A percentile compares a stretch with the other conserved stretches of the same genome.
These are phyloP conservation scores for Coccinonectria pachysandricola DNA, from an alignment of 2,329 filamentous ascomycete species.

Conservation along the genomic window DNA sequence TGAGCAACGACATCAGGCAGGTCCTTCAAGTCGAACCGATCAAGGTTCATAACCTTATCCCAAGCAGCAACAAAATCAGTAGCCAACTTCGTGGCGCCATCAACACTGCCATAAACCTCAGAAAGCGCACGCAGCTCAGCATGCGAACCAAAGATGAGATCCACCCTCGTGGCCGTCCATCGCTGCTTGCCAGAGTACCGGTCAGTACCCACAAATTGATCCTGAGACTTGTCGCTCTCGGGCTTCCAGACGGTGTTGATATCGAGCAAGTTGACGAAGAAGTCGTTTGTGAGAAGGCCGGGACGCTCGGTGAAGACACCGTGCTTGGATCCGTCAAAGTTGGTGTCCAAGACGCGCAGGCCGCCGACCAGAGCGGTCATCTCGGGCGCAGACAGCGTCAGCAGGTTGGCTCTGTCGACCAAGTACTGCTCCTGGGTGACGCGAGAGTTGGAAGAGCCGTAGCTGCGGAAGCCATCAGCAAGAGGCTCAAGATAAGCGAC, in stretches of 20 bases:
- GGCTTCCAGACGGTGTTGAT: constrained; percentile 51
- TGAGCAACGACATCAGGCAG: too few relatives aligned
- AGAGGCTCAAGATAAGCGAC: constrained; percentile 57
- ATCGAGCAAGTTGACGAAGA: constrained; percentile 72
- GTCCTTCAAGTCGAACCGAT: constrained; percentile 49
- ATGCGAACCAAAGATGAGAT: constrained; percentile 65
- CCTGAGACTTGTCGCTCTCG: constrained; percentile 32
- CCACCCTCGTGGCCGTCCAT: constrained; percentile 59
- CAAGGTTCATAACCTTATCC: constrained; percentile 65
- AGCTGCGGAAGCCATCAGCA: constrained; percentile 74
- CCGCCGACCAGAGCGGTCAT: constrained; percentile 62
- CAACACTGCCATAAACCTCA: constrained; percentile 57
- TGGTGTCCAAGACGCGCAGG: constrained; percentile 57
- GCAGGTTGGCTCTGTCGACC: constrained; percentile 60
- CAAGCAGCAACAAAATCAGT: constrained; percentile 63
- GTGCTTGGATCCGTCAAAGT: constrained; percentile 57
- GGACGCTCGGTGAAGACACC: constrained; percentile 60
- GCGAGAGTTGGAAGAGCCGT: constrained; percentile 50
- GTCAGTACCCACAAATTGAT: constrained; percentile 54
- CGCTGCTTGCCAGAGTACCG: constrained; percentile 55
- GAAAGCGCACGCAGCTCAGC: constrained; percentile 61
- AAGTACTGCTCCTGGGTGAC: constrained; percentile 59
- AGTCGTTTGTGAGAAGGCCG: constrained; percentile 66
- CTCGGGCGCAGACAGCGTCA: constrained; percentile 62
- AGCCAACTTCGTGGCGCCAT: constrained; percentile 53